Conservation (phyloP, 495 filamentous ascomycete species). For the Neurospora intermedia region DNA sequence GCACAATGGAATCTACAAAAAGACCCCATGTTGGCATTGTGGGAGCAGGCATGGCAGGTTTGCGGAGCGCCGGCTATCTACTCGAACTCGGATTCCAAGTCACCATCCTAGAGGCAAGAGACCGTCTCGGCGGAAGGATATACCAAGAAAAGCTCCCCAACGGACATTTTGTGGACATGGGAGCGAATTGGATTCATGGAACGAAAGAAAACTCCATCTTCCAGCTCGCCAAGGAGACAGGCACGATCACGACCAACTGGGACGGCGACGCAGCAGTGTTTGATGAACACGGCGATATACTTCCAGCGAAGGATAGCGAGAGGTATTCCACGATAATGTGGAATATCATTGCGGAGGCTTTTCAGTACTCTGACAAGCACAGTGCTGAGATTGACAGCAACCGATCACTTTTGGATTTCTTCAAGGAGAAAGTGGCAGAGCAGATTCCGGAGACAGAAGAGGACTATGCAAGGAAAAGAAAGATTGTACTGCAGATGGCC, state of each 20-base stretch:
- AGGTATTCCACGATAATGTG: slow-evolving; percentile 57
- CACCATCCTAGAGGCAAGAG: slow-evolving; percentile 74
- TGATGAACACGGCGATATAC: slow-evolving; percentile 48
- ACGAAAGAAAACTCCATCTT: slow-evolving; percentile 75
- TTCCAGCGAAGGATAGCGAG: slow-evolving; percentile 42
- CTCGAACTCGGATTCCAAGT: slow-evolving; percentile 68
- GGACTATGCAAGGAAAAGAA: slow-evolving; percentile 35
- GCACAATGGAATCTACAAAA: slow-evolving; percentile 20
- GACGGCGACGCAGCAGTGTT: slow-evolving; percentile 48
- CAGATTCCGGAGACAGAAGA: slow-evolving; percentile 38
- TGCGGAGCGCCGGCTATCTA: slow-evolving; percentile 77
- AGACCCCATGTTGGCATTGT: slow-evolving; percentile 56
- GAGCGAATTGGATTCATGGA: slow-evolving; percentile 95
- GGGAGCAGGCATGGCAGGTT: slow-evolving; percentile 78
- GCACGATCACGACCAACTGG: slow-evolving; percentile 48
- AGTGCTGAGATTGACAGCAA: slow-evolving; percentile 51
- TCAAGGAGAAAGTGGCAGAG: slow-evolving; percentile 47
- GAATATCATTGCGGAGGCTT: slow-evolving; percentile 68
- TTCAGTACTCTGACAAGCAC: slow-evolving; percentile 64
- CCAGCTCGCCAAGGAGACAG: slow-evolving; percentile 59
- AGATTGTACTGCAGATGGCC: slow-evolving; percentile 50
- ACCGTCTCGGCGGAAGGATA: slow-evolving; percentile 77
- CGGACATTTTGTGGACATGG: slow-evolving; percentile 48
- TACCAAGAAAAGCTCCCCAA: slow-evolving; percentile 37
- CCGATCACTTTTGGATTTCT: slow-evolving; percentile 69